Evolutionary conservation across 2,329 filamentous ascomycete genomes (phyloP), one percentile per base, ranked within the genome.

Genomic region (Pestalotiopsis sp.): DNA sequence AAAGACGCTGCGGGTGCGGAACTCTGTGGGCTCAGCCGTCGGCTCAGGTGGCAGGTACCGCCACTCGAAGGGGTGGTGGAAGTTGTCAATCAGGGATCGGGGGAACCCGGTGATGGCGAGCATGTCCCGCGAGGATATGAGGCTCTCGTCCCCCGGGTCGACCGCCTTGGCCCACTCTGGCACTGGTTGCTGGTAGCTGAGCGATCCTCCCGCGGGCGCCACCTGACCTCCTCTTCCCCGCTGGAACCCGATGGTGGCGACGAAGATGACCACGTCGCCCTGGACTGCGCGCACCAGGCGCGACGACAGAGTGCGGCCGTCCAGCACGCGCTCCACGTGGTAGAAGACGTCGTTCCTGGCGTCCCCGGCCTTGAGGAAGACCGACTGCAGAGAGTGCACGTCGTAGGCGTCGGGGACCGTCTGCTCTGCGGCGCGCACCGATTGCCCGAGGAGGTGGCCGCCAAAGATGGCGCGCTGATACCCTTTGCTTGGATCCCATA

Each of bases 381-480:
- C 56, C 1, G 64, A 66, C 67, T 68, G 67, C 13, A 68, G 59
- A 38, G 60, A 59, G 56, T 68, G 65, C 52, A 67, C 64, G 39
- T 68, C 59, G 26, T 59, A 66, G 14, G 24, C n/a, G 17, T n/a
- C 65, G 24, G 67, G 67, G 17, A 67, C 64, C 6, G 67, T 68
- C 61, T 66, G 35, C 22, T 68, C 22, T 11, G 67, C 67, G 14
- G 67, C 67, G n/a, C 64, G 48, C 13, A 68, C 65, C n/a, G 62
- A 66, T 13, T 68, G 67, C 55, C 56, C 67, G 4, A 68, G 38
- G 38, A 68, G 55, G 56, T 56, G 66, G 55, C 67, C 67, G 64
- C 67, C 67, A 35, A 66, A 68, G 39, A 68, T 64, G 38, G 64
- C 39, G 24, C 67, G 59, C 30, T 35, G 26, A 5, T 40, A 20